Evolutionary conservation across 768 basidiomycete species (phyloP).

Genomic region (Serendipita sp.): DNA sequence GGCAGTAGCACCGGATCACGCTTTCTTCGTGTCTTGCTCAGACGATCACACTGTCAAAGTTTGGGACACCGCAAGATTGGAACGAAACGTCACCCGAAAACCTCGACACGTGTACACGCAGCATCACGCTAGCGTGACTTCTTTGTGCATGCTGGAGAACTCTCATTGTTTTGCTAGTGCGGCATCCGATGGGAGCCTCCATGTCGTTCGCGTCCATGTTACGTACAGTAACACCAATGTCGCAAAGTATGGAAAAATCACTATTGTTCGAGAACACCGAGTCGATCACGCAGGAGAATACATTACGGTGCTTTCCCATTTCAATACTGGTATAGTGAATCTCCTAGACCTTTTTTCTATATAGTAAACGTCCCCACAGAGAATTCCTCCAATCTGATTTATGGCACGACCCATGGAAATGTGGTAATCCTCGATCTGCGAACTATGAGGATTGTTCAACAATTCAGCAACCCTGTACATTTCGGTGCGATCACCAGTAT

Average conservation of each 20-base stretch:
- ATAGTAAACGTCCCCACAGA: conserved; percentile 33
- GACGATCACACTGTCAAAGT: conserved; percentile 26
- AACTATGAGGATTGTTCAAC: conserved; percentile 61
- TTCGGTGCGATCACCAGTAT: conserved; percentile 74
- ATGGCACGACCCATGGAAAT: conserved; percentile 66
- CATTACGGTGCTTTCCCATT: conserved; percentile 72
- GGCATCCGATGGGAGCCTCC: conserved; percentile 20
- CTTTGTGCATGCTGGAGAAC: conserved; percentile 69
- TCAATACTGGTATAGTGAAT: conserved; percentile 41
- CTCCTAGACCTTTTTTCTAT: background rate
- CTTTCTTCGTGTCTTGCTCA: conserved; percentile 48
- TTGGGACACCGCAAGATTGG: conserved; percentile 63
- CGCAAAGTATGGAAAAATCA: conserved; percentile 72
- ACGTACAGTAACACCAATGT: conserved; percentile 40
- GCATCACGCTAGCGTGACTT: conserved; percentile 51
- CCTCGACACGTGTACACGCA: conserved; percentile 23
- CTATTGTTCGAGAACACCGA: conserved; percentile 66
- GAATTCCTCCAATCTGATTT: conserved; percentile 63
- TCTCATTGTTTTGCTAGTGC: conserved; percentile 70
- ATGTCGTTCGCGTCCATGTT: conserved; percentile 63
- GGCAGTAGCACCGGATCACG: conserved; percentile 81
- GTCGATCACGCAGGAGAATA: conserved; percentile 62
- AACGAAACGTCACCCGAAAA: conserved; percentile 84
- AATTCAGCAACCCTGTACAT: conserved; percentile 72
- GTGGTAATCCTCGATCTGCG: conserved; percentile 71